A percentile compares a stretch with the other conserved stretches of the same genome.
phyloP scores from a whole-genome alignment of 2,329 filamentous ascomycete species.

The Ustulina deusta region DNA sequence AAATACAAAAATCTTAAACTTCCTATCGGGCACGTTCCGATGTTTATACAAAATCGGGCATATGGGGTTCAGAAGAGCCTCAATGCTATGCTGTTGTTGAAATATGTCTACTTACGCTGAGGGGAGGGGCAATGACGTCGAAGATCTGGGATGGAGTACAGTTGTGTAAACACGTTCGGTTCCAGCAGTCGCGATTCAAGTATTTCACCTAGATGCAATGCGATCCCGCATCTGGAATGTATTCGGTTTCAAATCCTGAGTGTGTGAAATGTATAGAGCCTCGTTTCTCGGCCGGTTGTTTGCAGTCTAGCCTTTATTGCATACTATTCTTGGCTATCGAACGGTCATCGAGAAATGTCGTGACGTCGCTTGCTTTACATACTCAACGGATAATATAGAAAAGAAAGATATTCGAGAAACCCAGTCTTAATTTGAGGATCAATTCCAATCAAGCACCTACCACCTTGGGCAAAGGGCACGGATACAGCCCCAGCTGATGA shows the following conservation, averaged over 20 bases:
- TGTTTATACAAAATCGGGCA: neutral
- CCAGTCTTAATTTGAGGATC: neutral
- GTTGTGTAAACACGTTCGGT: constrained; percentile 23
- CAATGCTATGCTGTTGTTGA: neutral
- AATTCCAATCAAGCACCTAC: neutral
- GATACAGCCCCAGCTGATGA: constrained; percentile 19
- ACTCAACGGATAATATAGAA: neutral
- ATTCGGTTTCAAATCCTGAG: neutral
- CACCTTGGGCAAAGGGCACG: neutral
- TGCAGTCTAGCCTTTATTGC: neutral
- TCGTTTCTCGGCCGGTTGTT: neutral
- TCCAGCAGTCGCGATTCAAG: constrained; percentile 29
- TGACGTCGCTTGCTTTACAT: constrained; percentile 24
- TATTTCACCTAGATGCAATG: constrained; percentile 29
- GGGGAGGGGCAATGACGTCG: constrained; percentile 45
- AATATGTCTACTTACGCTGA: constrained; percentile 1
- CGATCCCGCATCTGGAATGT: neutral
- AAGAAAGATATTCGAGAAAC: neutral
- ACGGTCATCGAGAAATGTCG: constrained; percentile 21
- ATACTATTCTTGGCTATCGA: constrained; percentile 6
- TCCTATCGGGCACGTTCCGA: neutral
- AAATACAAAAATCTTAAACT: neutral
- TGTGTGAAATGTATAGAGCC: constrained; percentile 1
- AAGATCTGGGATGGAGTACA: constrained; percentile 31
- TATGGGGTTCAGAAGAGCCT: constrained; percentile 6